Base-by-base conservation (phyloP, 129 eudicot species). In the Smallanthus sonchifolius region DNA sequence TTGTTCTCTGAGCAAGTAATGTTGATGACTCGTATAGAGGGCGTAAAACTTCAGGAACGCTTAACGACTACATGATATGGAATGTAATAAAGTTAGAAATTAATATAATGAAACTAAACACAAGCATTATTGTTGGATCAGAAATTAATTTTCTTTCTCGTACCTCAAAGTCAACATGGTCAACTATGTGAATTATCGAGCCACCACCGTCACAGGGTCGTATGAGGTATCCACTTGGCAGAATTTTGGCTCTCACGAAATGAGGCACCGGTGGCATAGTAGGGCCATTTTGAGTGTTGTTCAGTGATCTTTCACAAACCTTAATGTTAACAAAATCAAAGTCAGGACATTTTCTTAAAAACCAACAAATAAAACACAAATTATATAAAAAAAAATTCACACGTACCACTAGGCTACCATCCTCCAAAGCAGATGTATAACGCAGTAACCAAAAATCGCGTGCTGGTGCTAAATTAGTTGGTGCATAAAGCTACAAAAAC, bases 151-250 rank as follows among this genome's bases (percentile, higher is more conserved):
- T 32, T 3, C 10, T 34, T 43, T 57, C 39, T 19, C 35, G 5
- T 65, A 92, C 97, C 96, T 92, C 96, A n/a, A 92, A 82, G 77
- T 92, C 91, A 79, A 92, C 76, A 82, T 92, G 97, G 78, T 92
- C 97, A 73, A 92, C 97, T 56, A 92, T 87, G 73, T 92, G 93
- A 63, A 92, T 89, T 2, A 92, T 92, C 35, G 97, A 89, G 13
- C 96, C 97, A 44, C 97, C 97, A 36, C 97, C 97, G 65, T 92
- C 97, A 71, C 97, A 92, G 6, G 97, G 97, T 67, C 97, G 87
- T 49, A 92, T 89, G 17, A 92, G 75, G 76, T 89, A 92, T 44
- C 97, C 97, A 76, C 97, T 89, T 6, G 97, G 91, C 56, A 92
- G 81, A 83, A 89, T 83, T 61, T 92, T 89, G 13, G 86, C 97